These are phyloP conservation scores for Plasmopara halstedii DNA, from an alignment of 352 stramenopile genomes.

Conservation along the genomic window DNA sequence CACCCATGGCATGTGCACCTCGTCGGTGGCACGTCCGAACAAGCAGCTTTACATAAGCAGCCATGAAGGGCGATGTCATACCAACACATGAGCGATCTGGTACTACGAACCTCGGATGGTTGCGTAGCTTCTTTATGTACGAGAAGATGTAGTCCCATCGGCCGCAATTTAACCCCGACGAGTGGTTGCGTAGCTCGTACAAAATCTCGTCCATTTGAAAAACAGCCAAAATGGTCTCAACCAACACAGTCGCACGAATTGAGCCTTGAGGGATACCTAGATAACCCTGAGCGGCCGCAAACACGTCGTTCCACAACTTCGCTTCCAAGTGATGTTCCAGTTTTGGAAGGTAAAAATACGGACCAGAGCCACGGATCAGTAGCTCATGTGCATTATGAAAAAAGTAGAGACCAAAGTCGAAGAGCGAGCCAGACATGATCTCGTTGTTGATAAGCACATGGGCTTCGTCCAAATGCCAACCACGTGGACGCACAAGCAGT, in stretches of 20 bases:
- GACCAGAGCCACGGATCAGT: slow-evolving; percentile 67
- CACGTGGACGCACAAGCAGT: neutral
- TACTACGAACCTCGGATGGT: slow-evolving; percentile 87
- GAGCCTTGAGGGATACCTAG: slow-evolving; percentile 88
- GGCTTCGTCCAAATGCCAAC: slow-evolving; percentile 3
- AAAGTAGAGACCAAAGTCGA: slow-evolving; percentile 96
- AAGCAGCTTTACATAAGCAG: slow-evolving; percentile 91
- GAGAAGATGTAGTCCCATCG: slow-evolving; percentile 98
- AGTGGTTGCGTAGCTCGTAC: slow-evolving; percentile 94
- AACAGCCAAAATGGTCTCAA: slow-evolving; percentile 95
- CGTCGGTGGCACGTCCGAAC: slow-evolving; percentile 94
- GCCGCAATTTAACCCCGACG: slow-evolving; percentile 94
- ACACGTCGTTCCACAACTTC: slow-evolving; percentile 96
- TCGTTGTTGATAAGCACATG: slow-evolving; percentile 83
- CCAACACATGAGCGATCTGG: slow-evolving; percentile 88
- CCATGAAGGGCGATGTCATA: slow-evolving; percentile 94
- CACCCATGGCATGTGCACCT: slow-evolving; percentile 93
- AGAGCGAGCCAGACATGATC: slow-evolving; percentile 88
- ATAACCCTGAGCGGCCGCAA: slow-evolving; percentile 89
- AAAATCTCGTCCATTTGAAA: slow-evolving; percentile 97
- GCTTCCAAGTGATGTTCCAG: slow-evolving; percentile 93
- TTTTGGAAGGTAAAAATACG: slow-evolving; percentile 96
- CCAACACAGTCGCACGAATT: slow-evolving; percentile 90
- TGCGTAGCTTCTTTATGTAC: slow-evolving; percentile 95
- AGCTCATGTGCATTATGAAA: slow-evolving; percentile 94